A percentile compares a stretch with the other conserved stretches of the same genome.
These are phyloP conservation scores for Calonectria pauciramosa DNA, from an alignment of 2,329 filamentous ascomycete species.

Conservation along the genomic window DNA sequence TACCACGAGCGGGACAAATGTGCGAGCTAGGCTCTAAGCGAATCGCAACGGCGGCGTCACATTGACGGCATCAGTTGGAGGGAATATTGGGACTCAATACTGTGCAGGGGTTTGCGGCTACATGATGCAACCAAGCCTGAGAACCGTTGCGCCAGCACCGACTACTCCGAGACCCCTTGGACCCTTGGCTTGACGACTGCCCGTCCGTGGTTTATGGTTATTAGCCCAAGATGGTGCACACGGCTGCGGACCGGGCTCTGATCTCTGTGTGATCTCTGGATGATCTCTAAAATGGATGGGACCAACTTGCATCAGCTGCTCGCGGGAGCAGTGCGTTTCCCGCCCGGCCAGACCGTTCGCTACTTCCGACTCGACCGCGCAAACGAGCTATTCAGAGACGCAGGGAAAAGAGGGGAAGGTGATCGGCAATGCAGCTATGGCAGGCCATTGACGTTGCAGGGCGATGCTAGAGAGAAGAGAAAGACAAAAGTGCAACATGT, in stretches of 20 bases:
- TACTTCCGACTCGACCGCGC: not conserved
- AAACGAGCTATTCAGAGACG: not conserved
- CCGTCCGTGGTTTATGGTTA: not conserved
- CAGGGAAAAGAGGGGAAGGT: conserved; percentile 1
- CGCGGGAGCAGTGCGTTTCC: not conserved
- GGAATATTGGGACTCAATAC: conserved; percentile 8
- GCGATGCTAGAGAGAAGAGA: conserved; percentile 11
- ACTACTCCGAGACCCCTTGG: conserved; percentile 12
- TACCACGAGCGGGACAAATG: not conserved
- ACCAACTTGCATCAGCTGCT: conserved; percentile 30
- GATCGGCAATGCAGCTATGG: conserved; percentile 9
- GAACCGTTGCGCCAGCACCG: conserved; percentile 29
- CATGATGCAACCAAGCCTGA: not conserved
- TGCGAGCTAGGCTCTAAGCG: not conserved
- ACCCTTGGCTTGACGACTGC: not conserved
- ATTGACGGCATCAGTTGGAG: not conserved
- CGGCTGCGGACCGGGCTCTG: conserved; percentile 12
- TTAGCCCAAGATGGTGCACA: conserved; percentile 19
- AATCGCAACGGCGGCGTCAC: conserved; percentile 7
- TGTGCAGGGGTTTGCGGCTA: not conserved
- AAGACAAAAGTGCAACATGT: conserved; percentile 4
- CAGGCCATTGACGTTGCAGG: not conserved
- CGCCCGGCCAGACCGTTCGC: conserved; percentile 23
- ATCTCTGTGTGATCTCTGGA: not conserved
- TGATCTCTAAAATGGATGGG: conserved; percentile 25